Evolutionary conservation across 2,329 filamentous ascomycete genomes (phyloP).

Genomic region (Penicillium capsulatum): DNA sequence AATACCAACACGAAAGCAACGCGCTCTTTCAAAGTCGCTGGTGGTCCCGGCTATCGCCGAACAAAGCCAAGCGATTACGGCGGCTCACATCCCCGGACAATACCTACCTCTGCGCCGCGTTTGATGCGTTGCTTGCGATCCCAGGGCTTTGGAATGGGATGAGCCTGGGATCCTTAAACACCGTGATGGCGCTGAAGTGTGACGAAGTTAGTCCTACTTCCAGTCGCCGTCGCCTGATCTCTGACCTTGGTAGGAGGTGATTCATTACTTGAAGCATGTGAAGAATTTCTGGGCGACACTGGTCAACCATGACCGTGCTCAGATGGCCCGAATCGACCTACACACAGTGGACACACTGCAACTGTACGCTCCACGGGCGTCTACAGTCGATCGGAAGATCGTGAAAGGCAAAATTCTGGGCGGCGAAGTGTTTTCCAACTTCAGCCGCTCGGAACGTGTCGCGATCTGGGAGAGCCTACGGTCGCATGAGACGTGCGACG

Average conservation of each 20-base stretch:
- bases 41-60: constrained; percentile 11
- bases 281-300: constrained; percentile 32
- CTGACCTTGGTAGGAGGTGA: constrained; percentile 27
- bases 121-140: constrained; percentile 31
- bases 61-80: constrained; percentile 13
- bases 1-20: constrained; percentile 22
- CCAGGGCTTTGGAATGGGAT: constrained; percentile 32
- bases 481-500: constrained; percentile 13
- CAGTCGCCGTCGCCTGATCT: constrained; percentile 3
- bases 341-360: constrained; percentile 33
- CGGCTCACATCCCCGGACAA: constrained; percentile 7
- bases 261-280: constrained; percentile 32
- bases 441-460: constrained; percentile 26
- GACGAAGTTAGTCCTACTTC: constrained; percentile 29
- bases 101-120: constrained; percentile 15
- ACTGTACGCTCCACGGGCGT: constrained; percentile 23
- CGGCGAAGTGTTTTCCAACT: constrained; percentile 32
- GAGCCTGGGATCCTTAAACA: constrained; percentile 26
- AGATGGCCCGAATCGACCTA: constrained; percentile 1
- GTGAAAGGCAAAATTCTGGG: constrained; percentile 27
- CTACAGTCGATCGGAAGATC: constrained; percentile 19
- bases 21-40: constrained; percentile 11
- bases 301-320: constrained; percentile 23
- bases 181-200: constrained; percentile 28
- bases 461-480: constrained; percentile 29